phyloP scores from a whole-genome alignment of 2,329 filamentous ascomycete genomes.

The Coniella vitis region DNA sequence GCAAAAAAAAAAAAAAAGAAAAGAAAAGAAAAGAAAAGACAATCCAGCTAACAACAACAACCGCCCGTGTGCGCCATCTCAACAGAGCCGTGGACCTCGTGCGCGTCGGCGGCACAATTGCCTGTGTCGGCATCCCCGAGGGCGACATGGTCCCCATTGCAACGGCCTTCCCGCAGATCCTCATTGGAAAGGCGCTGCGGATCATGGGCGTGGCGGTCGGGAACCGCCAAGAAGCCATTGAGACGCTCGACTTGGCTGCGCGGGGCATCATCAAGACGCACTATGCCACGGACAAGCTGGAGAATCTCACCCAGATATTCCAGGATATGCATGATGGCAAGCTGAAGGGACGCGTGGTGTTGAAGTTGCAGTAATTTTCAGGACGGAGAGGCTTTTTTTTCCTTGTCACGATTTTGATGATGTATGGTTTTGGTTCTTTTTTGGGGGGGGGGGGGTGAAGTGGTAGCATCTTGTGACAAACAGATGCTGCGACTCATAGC shows the following conservation, averaged over 20 bases:
- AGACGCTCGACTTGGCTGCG: slow-evolving; percentile 18
- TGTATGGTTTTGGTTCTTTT: no score
- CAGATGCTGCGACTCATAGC: no score
- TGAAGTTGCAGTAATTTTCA: slow-evolving; percentile 12
- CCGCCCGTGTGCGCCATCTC: no score
- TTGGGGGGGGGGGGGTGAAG: no score
- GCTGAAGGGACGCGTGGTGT: slow-evolving; percentile 18
- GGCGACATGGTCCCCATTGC: slow-evolving; percentile 36
- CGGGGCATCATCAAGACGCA: slow-evolving; percentile 20
- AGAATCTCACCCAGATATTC: slow-evolving; percentile 18
- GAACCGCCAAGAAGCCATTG: slow-evolving; percentile 38
- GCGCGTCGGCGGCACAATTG: slow-evolving; percentile 41
- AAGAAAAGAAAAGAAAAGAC: no score
- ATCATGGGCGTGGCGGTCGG: slow-evolving; percentile 45
- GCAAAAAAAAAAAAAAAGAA: background rate
- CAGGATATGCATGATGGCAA: slow-evolving; percentile 18
- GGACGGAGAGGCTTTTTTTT: no score
- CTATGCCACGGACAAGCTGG: slow-evolving; percentile 18
- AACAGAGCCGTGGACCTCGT: slow-evolving; percentile 39
- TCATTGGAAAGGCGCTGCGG: slow-evolving; percentile 36
- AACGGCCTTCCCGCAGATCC: slow-evolving; percentile 31
- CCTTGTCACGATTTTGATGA: no score
- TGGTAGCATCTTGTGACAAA: no score
- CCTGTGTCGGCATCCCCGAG: slow-evolving; percentile 46
- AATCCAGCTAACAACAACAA: no score